Evolutionary conservation across 129 eudicot species (phyloP).

Genomic region (Centaurea solstitialis): DNA sequence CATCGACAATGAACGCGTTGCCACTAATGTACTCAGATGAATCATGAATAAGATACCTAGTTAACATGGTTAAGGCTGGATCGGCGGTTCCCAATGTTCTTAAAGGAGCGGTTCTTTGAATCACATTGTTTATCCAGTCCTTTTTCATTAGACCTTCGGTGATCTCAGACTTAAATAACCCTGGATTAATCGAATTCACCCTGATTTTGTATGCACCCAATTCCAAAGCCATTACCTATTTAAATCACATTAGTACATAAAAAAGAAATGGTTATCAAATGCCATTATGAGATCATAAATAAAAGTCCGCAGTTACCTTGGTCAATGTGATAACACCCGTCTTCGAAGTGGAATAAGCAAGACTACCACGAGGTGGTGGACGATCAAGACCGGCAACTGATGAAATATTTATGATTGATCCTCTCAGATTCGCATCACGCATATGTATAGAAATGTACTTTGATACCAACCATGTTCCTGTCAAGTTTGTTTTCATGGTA

Average conservation of each 20-base stretch:
- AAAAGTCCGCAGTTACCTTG: constrained; percentile 13
- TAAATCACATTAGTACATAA: not conserved
- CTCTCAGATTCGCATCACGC: constrained; percentile 71
- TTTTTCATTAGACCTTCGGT: constrained; percentile 57
- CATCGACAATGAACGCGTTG: constrained; percentile 65
- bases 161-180: constrained; percentile 84
- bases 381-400: constrained; percentile 80
- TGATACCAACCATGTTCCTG: constrained; percentile 49
- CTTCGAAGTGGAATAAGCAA: constrained; percentile 72
- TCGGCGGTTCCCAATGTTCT: constrained; percentile 46
- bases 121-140: constrained; percentile 61
- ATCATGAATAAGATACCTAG: constrained; percentile 65
- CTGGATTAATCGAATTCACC: constrained; percentile 74
- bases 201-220: constrained; percentile 67
- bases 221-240: constrained; percentile 75
- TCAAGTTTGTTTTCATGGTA: constrained; percentile 53
- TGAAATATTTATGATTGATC: constrained; percentile 67
- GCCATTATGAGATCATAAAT: not conserved
- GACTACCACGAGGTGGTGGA: constrained; percentile 61
- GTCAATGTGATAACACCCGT: constrained; percentile 53
- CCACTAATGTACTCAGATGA: constrained; percentile 66
- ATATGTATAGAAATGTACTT: constrained; percentile 57
- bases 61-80: constrained; percentile 66
- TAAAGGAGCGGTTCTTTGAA: constrained; percentile 55
- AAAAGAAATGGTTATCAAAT: not conserved